Evolutionary conservation across 371 early-diverging fungal species (phyloP).

Genomic region (Rhizopus stolonifer): DNA sequence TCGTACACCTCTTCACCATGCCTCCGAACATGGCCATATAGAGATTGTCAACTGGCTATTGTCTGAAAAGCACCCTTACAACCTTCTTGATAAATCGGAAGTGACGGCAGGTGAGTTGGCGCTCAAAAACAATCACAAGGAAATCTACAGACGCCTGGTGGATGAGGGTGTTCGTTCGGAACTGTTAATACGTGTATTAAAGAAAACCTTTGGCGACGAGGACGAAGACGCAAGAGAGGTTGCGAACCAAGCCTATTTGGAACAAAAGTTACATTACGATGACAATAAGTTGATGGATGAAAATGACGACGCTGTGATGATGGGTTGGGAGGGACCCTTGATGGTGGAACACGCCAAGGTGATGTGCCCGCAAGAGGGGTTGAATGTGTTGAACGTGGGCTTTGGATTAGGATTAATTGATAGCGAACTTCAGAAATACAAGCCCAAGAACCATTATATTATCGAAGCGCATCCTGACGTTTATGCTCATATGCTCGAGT

Average conservation of each 20-base stretch:
- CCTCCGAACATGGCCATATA: constrained; percentile 44
- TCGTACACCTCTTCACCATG: constrained; percentile 49
- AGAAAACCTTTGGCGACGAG: constrained; percentile 35
- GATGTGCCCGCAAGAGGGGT: constrained; percentile 69
- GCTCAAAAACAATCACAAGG: constrained; percentile 46
- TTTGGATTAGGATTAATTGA: constrained; percentile 96
- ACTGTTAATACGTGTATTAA: constrained; percentile 65
- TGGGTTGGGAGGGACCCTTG: constrained; percentile 96
- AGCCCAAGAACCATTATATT: constrained; percentile 80
- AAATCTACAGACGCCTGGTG: constrained; percentile 62
- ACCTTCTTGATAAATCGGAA: constrained; percentile 41
- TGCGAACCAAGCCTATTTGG: constrained; percentile 79
- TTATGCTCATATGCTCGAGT: constrained; percentile 78
- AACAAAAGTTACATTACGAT: constrained; percentile 74
- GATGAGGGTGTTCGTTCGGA: constrained; percentile 86
- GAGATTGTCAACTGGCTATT: constrained; percentile 61
- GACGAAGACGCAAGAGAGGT: constrained; percentile 34
- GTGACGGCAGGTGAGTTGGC: constrained; percentile 57
- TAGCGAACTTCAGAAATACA: constrained; percentile 69
- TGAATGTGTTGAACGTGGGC: constrained; percentile 79
- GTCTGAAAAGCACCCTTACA: constrained; percentile 58
- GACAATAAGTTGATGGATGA: constrained; percentile 79
- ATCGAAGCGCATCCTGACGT: constrained; percentile 98
- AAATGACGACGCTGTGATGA: constrained; percentile 94
- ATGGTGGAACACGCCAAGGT: constrained; percentile 89